These are phyloP conservation scores for Areca catechu DNA, from an alignment of 176 grass and related monocot genomes.

Conservation along the genomic window DNA sequence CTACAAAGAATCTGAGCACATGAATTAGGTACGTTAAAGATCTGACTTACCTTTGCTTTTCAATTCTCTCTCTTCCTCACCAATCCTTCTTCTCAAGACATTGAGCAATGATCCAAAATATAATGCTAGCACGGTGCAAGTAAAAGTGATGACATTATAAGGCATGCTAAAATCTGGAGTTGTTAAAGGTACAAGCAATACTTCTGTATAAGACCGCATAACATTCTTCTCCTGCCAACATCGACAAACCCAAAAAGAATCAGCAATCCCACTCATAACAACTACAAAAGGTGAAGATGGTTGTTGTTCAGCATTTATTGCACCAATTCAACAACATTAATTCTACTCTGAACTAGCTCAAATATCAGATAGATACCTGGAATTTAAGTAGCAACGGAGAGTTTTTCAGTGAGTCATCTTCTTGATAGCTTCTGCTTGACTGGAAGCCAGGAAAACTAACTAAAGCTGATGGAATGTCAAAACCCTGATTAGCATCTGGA, in stretches of 20 bases:
- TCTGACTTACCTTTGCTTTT: slow-evolving; percentile 45
- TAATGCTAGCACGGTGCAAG: slow-evolving; percentile 86
- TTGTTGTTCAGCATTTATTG: too few species aligned
- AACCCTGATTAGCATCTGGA: slow-evolving; percentile 99
- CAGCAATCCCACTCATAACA: not conserved
- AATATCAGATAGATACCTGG: slow-evolving; percentile 37
- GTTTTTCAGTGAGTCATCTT: slow-evolving; percentile 17
- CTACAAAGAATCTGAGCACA: not conserved
- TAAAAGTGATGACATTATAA: slow-evolving; percentile 99
- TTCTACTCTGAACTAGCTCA: not conserved
- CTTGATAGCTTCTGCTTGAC: slow-evolving; percentile 60
- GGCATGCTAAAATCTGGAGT: slow-evolving; percentile 99
- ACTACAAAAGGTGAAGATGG: too few species aligned
- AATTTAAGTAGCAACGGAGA: slow-evolving; percentile 65
- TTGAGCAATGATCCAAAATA: slow-evolving; percentile 93
- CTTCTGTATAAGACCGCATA: slow-evolving; percentile 91
- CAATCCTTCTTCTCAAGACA: slow-evolving; percentile 68
- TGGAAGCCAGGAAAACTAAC: slow-evolving; percentile 85
- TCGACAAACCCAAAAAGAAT: slow-evolving; percentile 11
- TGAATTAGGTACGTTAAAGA: not conserved
- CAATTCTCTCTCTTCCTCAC: slow-evolving; percentile 73
- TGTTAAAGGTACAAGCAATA: slow-evolving; percentile 87
- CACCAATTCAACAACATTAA: too few species aligned
- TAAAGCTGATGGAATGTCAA: slow-evolving; percentile 97
- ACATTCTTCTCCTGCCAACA: slow-evolving; percentile 53